Base-by-base conservation (phyloP, 106 monocot genomes). In the Posidonia australis region DNA sequence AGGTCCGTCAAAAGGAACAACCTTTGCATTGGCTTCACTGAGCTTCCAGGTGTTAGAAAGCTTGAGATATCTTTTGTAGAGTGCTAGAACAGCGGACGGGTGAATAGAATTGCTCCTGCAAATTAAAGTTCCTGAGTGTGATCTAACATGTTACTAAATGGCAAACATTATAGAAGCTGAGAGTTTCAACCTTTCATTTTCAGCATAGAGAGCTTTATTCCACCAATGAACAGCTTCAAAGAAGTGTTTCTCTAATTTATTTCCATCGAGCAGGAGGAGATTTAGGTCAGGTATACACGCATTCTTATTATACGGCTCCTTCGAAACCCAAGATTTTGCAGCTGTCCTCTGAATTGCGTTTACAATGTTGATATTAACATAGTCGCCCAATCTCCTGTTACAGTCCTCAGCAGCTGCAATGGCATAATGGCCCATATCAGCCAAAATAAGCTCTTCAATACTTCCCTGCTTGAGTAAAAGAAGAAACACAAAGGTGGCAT, bases 271-370 rank as follows among this genome's bases (percentile, higher is more conserved):
- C 58, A 88, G 54, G 66, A 92, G 47, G 30, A 92, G 44, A 67
- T 49, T 83, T n/a, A 81, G 71, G 59, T 88, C 84, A 46, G 77
- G 80, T 26, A 71, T 28, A 60, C 87, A 92, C 23, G 82, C 76
- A 78, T 77, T 58, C 23, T 32, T 62, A 66, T 85, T 76, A 46
- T 92, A 92, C 23, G 78, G 82, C 71, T 83, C 70, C 22, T 75
- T 52, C 0, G 84, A 82, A 13, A 92, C 64, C 84, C 82, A 92
- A n/a, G 60, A 58, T 41, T 85, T 85, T 26, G 80, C 80, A 68
- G 76, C 77, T 48, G 88, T 79, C 57, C 87, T 77, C 54, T 83
- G 92, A 51, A 92, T 78, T 24, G 88, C 85, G 76, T 83, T 85
- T 13, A 92, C 24, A 62, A 88, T 54, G 54, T 85, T 78, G 26